Evolutionary conservation across 495 filamentous ascomycete genomes (phyloP), one percentile per base, ranked within the genome.

Genomic region (Penicillium crystallinum): DNA sequence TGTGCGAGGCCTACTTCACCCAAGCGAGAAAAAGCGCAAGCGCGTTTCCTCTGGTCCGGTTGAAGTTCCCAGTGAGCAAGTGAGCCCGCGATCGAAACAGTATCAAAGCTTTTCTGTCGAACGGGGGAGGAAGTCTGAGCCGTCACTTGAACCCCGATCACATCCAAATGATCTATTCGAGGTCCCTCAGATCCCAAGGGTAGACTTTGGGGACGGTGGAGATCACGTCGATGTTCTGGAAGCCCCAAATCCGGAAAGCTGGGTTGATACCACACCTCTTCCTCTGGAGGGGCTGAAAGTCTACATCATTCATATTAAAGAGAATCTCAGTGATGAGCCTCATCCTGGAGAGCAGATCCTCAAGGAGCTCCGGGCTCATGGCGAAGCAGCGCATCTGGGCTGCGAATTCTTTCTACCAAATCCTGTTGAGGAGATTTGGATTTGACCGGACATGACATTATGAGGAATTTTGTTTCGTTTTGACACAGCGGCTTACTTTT

Each of bases 221-320:
- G 53, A 59, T 6, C 12, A 37, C 18, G 46, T 47, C 17, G 58
- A 62, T 22, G 53, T 54, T 10, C 18, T 53, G 10, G 52, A 62
- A 1, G 33, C 18, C 21, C 57, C 52, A 8, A 39, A 65, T 23
- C 19, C 59, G 14, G 35, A 35, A 8, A 25, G 49, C 44, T 64
- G 68, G 71, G 52, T 52, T 35, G 50, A 61, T 17, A 50, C 48
- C 1, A 38, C 40, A n/a, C 59, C 52, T 15, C 59, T 58, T 31
- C 82, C 81, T 14, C 55, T 87, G 49, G 57, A 63, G 18, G 81
- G 80, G 0, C 49, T 87, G 17, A 73, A 71, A 45, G 73, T 95
- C 11, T 86, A 91, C 36, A 79, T 93, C 34, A 95, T 92, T 25
- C 90, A 95, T 59, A 78, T 92, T 53, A 95, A 95, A 63, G 89